Evolutionary conservation across 2,329 filamentous ascomycete genomes (phyloP).

Genomic region (Fusarium zealandicum): DNA sequence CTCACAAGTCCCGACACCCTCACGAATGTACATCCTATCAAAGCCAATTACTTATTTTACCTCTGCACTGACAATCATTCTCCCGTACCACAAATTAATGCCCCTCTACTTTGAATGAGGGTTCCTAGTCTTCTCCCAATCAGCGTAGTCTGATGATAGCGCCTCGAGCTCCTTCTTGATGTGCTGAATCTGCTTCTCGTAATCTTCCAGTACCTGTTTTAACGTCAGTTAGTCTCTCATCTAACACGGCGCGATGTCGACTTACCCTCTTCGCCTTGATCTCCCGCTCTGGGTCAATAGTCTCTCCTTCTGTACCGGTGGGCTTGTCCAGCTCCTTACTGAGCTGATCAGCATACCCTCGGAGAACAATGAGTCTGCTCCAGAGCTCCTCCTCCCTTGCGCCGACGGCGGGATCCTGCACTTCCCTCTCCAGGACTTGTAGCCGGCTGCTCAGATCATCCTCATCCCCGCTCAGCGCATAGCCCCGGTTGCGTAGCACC

Average conservation of each 20-base stretch:
- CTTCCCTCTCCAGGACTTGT: slow-evolving; percentile 69
- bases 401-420: slow-evolving; percentile 76
- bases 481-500: slow-evolving; percentile 80
- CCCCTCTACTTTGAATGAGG: slow-evolving; percentile 46
- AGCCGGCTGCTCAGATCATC: slow-evolving; percentile 79
- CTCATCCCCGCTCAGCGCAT: slow-evolving; percentile 79
- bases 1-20: slow-evolving; percentile 29
- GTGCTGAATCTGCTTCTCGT: slow-evolving; percentile 80
- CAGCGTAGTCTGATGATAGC: slow-evolving; percentile 63
- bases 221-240: slow-evolving; percentile 20
- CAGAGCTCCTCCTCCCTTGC: slow-evolving; percentile 85
- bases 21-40: slow-evolving; percentile 31
- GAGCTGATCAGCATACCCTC: slow-evolving; percentile 75
- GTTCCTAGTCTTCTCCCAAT: slow-evolving; percentile 61
- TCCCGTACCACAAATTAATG: slow-evolving; percentile 1
- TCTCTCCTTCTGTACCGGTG: slow-evolving; percentile 61
- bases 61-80: slow-evolving; percentile 3
- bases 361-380: slow-evolving; percentile 78
- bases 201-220: slow-evolving; percentile 78
- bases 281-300: slow-evolving; percentile 73
- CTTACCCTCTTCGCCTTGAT: slow-evolving; percentile 77
- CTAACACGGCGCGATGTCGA: background rate
- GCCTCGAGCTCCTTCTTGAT: slow-evolving; percentile 75
- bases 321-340: slow-evolving; percentile 77
- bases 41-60: slow-evolving; percentile 17